A percentile compares a stretch with the other conserved stretches of the same genome.
Evolutionary conservation across 2,329 filamentous ascomycete genomes (phyloP).

Genomic region (Apiospora hydei): DNA sequence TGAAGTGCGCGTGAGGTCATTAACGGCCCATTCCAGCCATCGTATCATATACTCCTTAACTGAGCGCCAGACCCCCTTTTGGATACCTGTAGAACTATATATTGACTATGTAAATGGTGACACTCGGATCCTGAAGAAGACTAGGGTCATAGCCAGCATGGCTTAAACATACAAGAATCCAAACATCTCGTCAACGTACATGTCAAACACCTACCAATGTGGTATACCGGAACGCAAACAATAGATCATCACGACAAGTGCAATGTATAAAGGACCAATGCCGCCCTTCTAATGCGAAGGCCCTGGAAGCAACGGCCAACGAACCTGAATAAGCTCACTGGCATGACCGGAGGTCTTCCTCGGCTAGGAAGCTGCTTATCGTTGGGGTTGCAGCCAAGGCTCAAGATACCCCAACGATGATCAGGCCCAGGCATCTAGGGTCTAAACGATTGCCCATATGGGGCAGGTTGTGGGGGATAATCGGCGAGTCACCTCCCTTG

Average conservation of each 20-base stretch:
- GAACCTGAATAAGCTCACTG: not conserved
- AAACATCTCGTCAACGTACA: not conserved
- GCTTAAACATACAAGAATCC: too few species aligned
- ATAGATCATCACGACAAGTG: not conserved
- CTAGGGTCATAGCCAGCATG: too few species aligned
- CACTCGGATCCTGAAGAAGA: too few species aligned
- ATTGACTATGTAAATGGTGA: not conserved
- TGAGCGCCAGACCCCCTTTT: not conserved
- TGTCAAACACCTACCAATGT: not conserved
- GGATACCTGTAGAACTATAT: not conserved
- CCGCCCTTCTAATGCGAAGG: not conserved
- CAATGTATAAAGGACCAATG: not conserved
- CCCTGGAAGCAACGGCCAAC: not conserved
- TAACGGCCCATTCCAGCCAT: not conserved
- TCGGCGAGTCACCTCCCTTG: constrained; percentile 4
- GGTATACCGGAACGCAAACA: not conserved
- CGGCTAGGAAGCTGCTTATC: constrained; percentile 16
- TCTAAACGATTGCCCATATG: not conserved
- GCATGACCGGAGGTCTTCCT: constrained; percentile 5
- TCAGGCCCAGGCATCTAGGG: not conserved
- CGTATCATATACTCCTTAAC: not conserved
- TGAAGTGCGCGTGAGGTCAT: not conserved
- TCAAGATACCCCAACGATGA: not conserved
- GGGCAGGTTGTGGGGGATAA: constrained; percentile 1
- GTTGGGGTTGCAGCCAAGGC: constrained; percentile 9